Evolutionary conservation across 2,329 filamentous ascomycete species (phyloP), one percentile per base, ranked within the genome.

Genomic region (Aspergillus candidus): DNA sequence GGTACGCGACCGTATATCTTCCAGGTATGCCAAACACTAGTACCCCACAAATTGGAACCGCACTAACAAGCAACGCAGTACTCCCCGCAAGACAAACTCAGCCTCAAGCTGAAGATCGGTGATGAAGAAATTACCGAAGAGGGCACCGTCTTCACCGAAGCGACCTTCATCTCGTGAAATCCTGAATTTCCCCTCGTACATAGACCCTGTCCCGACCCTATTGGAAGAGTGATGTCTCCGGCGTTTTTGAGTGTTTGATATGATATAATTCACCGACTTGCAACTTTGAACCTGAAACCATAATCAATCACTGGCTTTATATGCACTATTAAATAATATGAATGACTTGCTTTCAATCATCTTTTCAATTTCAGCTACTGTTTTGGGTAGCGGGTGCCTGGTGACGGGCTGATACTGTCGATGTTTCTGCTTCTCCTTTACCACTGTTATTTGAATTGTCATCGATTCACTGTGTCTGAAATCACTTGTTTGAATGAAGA

Each of bases 1-100:
- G 93, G 93, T 50, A 94, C 93, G 22, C 93, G 89, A 74, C 93
- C 93, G 4, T 98, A 96, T 68, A 97, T 98, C 58, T 98, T 96
- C 71, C 93, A 94, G 77, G 88, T 90, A 68, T 54, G 76, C 65
- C 31, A 13, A 13, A 6, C 18, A n/a, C 18, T 14, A 35, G 22
- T 29, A 33, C 46, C 22, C 29, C 11, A 4, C 22, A 14, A 27
- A n/a, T 43, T 44, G 38, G 32, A 40, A 32, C 32, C 36, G 32
- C 51, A 60, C 56, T 54, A 38, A 51, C 41, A 1, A n/a, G 4
- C 29, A 13, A 17, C 43, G 27, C 52, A 95, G 85, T 97, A 83
- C 68, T 76, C 76, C 13, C 84, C 86, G 31, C 70, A 72, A 48
- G 69, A 76, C 46, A 79, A 79, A 59, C 76, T 88, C 45, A 79